These are phyloP conservation scores for Brassica cretica DNA, from an alignment of 345 rosid genomes.

Conservation along the genomic window DNA sequence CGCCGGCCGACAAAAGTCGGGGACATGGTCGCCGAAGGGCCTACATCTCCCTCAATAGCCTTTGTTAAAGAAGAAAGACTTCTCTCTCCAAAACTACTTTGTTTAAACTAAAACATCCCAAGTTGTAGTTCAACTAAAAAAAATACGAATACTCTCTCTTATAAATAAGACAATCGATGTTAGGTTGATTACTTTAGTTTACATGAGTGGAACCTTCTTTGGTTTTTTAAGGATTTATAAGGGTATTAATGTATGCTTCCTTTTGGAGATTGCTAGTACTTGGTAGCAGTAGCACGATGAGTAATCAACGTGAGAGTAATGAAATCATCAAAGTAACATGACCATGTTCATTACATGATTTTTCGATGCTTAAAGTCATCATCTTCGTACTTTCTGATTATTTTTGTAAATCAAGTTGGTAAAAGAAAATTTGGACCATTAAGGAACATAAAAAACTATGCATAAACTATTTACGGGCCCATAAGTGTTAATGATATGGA, in stretches of 20 bases:
- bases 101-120: not conserved
- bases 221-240: slow-evolving; percentile 1
- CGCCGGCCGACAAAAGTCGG: slow-evolving; percentile 60
- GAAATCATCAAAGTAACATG: slow-evolving; percentile 43
- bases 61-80: slow-evolving; percentile 33
- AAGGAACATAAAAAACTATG: slow-evolving; percentile 17
- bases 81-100: not conserved
- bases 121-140: not conserved
- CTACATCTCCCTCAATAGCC: slow-evolving; percentile 38
- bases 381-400: slow-evolving; percentile 30
- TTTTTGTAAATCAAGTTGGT: slow-evolving; percentile 33
- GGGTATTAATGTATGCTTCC: slow-evolving; percentile 20
- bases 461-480: slow-evolving; percentile 22
- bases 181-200: slow-evolving; percentile 33
- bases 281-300: slow-evolving; percentile 39
- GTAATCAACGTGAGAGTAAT: slow-evolving; percentile 35
- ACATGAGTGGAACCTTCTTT: slow-evolving; percentile 35
- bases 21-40: slow-evolving; percentile 31
- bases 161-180: not conserved
- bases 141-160: not conserved
- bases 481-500: slow-evolving; percentile 14
- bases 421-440: slow-evolving; percentile 20
- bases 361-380: slow-evolving; percentile 22
- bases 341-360: slow-evolving; percentile 35
- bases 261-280: slow-evolving; percentile 37